Base-by-base conservation (phyloP, 139 green algal species). In the Yamagishiella unicocca region DNA sequence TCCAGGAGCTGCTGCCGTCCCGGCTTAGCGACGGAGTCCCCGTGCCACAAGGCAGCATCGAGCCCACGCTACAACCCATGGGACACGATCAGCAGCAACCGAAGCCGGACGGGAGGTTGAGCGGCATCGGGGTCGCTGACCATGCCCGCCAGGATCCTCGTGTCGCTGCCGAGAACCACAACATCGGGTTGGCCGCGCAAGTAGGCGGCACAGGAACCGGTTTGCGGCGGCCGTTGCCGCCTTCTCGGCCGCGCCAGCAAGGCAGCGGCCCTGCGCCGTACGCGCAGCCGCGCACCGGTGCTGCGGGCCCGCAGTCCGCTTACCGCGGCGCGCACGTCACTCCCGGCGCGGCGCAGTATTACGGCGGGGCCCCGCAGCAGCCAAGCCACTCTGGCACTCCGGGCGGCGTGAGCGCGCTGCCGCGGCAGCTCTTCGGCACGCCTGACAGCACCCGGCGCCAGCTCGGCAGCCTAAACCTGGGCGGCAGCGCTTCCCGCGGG, bases 351-450 rank as follows among this genome's bases (percentile, higher is more conserved):
- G 14, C 14, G 50, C 50, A 58, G 50, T 12, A 17, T 17, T 58
- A 58, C 50, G 17, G 50, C 50, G 17, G 17, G 14, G 50, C 50
- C 17, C 12, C 17, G 50, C 50, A 12, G 12, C 12, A n/a, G n/a
- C n/a, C 50, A 58, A 17, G 50, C 50, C 17, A 58, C 50, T 12
- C 50, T 58, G 50, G 14, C 50, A 58, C 50, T 12, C 50, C 50
- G 12, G 50, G 50, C 50, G 12, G 50, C 17, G 14, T 25, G 50
- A 12, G 17, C 14, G 14, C 50, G 50, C 50, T 58, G 50, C 50
- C 50, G 50, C 54, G 70, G 70, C 70, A 78, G 70, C 70, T 78
- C 38, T 78, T 78, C 38, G 22, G 8, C 17, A 78, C 70, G 38
- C 70, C 70, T 2, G 70, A 74, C 31, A 46, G 31, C 66, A 74